Conservation (phyloP, 495 filamentous ascomycete species). For the Paragyromitra xinjiangensis region DNA sequence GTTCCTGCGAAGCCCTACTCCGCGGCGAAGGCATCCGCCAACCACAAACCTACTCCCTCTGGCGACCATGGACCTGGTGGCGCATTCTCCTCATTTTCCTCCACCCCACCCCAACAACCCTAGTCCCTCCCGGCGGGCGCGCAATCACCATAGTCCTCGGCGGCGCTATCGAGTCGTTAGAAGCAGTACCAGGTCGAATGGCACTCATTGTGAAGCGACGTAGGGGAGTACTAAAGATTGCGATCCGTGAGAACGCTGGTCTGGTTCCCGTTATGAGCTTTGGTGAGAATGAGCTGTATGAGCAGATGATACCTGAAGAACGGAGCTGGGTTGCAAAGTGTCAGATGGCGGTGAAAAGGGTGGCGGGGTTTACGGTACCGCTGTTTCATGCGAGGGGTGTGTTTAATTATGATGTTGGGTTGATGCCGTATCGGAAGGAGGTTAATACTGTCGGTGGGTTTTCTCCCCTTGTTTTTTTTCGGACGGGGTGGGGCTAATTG, state of each 20-base stretch:
- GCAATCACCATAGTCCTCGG: slow-evolving; percentile 96
- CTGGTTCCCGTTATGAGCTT: slow-evolving; percentile 90
- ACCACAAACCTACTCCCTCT: background rate
- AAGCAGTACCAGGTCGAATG: slow-evolving; percentile 78
- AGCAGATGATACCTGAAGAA: slow-evolving; percentile 75
- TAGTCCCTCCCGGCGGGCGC: slow-evolving; percentile 64
- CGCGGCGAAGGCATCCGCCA: slow-evolving; percentile 20
- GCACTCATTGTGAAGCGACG: slow-evolving; percentile 80
- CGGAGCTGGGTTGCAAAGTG: slow-evolving; percentile 77
- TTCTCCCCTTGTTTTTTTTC: background rate
- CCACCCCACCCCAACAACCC: background rate
- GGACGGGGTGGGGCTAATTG: background rate
- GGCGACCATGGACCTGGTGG: slow-evolving; percentile 29
- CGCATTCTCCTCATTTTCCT: slow-evolving; percentile 10
- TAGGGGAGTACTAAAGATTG: slow-evolving; percentile 93
- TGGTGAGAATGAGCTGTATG: slow-evolving; percentile 95
- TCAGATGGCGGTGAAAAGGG: slow-evolving; percentile 81
- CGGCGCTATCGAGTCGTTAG: slow-evolving; percentile 88
- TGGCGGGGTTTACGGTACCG: slow-evolving; percentile 92
- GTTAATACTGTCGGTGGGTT: slow-evolving; percentile 74
- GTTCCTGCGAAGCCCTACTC: slow-evolving; percentile 87
- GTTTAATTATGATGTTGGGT: slow-evolving; percentile 95
- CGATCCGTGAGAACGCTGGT: slow-evolving; percentile 87
- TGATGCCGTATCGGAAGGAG: slow-evolving; percentile 90
- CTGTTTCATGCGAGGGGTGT: slow-evolving; percentile 89